Conservation (phyloP, 1,284 basidiomycete species). For the Melampsora abietis-canadensis region DNA sequence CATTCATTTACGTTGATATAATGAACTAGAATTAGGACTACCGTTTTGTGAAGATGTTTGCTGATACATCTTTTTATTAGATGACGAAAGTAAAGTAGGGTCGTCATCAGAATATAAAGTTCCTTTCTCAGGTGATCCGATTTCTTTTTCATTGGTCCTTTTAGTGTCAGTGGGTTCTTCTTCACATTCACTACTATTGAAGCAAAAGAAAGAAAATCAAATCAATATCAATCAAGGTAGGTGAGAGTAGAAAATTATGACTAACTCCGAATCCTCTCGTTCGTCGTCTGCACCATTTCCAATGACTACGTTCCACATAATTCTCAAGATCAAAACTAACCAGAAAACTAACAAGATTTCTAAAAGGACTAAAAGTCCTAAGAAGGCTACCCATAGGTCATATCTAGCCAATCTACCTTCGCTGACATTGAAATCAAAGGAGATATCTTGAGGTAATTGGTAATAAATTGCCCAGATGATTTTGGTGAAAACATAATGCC, state of each 20-base stretch:
- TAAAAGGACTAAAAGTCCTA: conserved; percentile 13
- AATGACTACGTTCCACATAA: conserved; percentile 25
- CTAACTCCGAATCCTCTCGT: conserved; percentile 31
- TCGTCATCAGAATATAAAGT: too few relatives aligned
- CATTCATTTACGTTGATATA: too few relatives aligned
- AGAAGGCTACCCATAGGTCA: conserved; percentile 4
- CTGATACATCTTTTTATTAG: too few relatives aligned
- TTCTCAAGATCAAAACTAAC: conserved; percentile 27
- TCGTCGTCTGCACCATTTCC: conserved; percentile 23
- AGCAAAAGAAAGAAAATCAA: too few relatives aligned
- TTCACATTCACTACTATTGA: too few relatives aligned
- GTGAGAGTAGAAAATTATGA: background rate
- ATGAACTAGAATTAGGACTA: too few relatives aligned
- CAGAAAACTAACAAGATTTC: conserved; percentile 31
- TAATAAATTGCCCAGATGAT: conserved; percentile 35
- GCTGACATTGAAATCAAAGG: conserved; percentile 17
- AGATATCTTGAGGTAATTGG: conserved; percentile 26
- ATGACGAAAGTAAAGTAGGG: too few relatives aligned
- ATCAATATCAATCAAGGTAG: too few relatives aligned
- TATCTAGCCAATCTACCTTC: conserved; percentile 7
- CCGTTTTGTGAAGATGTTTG: too few relatives aligned
- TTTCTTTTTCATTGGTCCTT: too few relatives aligned
- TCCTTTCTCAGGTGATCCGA: too few relatives aligned
- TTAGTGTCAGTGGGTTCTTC: too few relatives aligned
- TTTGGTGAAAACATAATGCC: conserved; percentile 27